These are phyloP conservation scores for Leishmania turanica DNA, from an alignment of 208 protist genomes.

Conservation along the genomic window DNA sequence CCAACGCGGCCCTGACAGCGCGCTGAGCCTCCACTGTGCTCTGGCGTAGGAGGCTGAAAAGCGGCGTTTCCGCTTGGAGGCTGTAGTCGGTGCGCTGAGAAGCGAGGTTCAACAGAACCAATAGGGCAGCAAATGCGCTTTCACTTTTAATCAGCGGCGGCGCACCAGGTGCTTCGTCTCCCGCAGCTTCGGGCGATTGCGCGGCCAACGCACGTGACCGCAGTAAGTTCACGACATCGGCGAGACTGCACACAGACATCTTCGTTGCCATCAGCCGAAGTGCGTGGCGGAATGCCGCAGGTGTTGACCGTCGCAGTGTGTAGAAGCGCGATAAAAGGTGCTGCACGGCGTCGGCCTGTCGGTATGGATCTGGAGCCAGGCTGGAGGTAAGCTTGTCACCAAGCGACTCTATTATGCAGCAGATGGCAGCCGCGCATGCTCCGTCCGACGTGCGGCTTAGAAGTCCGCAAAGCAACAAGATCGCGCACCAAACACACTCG, in stretches of 20 bases:
- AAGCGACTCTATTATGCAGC: constrained; percentile 19
- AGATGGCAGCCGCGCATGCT: constrained; percentile 15
- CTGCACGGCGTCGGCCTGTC: constrained; percentile 18
- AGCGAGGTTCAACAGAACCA: constrained; percentile 9
- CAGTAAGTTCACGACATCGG: constrained; percentile 16
- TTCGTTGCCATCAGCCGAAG: constrained; percentile 10
- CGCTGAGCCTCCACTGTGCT: constrained; percentile 8
- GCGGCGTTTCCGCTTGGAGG: constrained; percentile 4
- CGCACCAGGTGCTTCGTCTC: not conserved
- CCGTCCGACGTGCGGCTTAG: constrained; percentile 20
- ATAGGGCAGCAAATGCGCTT: constrained; percentile 12
- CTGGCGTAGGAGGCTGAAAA: constrained; percentile 1
- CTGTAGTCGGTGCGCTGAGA: constrained; percentile 17
- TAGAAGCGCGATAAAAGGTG: constrained; percentile 29
- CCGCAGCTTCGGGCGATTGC: not conserved
- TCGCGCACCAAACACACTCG: constrained; percentile 31
- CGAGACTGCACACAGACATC: constrained; percentile 7
- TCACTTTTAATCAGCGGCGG: not conserved
- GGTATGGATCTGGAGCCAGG: constrained; percentile 4
- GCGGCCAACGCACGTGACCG: constrained; percentile 6
- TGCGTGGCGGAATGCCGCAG: constrained; percentile 23
- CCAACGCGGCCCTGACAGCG: constrained; percentile 3
- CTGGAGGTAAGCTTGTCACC: constrained; percentile 12
- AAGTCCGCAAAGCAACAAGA: constrained; percentile 24
- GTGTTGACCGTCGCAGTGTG: constrained; percentile 15